These are phyloP conservation scores for Hyaloperonospora arabidopsidis DNA, from an alignment of 352 stramenopile species.

Conservation along the genomic window DNA sequence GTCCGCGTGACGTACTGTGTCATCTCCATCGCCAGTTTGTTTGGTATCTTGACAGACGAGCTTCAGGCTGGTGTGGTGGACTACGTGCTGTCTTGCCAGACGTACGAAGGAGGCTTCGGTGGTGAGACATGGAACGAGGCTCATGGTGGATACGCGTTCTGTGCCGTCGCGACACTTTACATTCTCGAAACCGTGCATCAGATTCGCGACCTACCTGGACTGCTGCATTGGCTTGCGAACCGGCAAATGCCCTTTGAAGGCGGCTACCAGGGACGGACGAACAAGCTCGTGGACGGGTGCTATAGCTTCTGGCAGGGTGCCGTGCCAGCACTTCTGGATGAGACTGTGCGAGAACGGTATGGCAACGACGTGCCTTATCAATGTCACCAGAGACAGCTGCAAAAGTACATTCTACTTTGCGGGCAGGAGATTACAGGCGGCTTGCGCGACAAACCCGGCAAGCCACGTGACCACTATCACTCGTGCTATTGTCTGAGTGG, in stretches of 20 bases:
- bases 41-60: slow-evolving; percentile 88
- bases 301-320: slow-evolving; percentile 99
- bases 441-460: slow-evolving; percentile 91
- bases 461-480: slow-evolving; percentile 97
- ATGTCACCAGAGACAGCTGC: slow-evolving; percentile 64
- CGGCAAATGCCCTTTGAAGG: slow-evolving; percentile 93
- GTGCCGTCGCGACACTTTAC: slow-evolving; percentile 89
- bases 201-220: slow-evolving; percentile 41
- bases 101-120: slow-evolving; percentile 95
- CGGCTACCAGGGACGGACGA: slow-evolving; percentile 90
- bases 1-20: slow-evolving; percentile 97
- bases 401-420: slow-evolving; percentile 92
- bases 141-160: slow-evolving; percentile 99
- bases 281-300: slow-evolving; percentile 99
- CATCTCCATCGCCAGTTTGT: slow-evolving; percentile 89
- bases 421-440: slow-evolving; percentile 91
- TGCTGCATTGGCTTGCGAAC: slow-evolving; percentile 87
- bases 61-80: slow-evolving; percentile 70
- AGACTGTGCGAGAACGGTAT: slow-evolving; percentile 33
- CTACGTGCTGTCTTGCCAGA: slow-evolving; percentile 90
- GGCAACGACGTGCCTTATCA: slow-evolving; percentile 43
- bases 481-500: slow-evolving; percentile 98
- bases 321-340: slow-evolving; percentile 72
- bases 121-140: slow-evolving; percentile 90
- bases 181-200: slow-evolving; percentile 77